Conservation (phyloP, 179 eudicot species). For the Camellia oleifera region DNA sequence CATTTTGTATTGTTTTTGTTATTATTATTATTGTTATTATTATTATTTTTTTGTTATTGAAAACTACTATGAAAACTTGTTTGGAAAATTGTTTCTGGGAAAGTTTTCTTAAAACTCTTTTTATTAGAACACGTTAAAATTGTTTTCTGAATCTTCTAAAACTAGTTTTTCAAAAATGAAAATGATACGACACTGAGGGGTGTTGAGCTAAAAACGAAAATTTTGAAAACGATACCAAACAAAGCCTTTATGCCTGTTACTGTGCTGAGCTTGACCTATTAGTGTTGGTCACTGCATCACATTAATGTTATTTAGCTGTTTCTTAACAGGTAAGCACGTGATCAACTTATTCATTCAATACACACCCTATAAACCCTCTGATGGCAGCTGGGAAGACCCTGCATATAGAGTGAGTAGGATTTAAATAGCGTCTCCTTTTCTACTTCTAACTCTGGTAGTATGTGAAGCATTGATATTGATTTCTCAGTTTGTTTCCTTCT, state of each 20-base stretch:
- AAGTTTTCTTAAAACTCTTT: no score
- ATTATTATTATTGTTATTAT: no score
- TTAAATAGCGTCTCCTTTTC: neutral
- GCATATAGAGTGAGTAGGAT: constrained; percentile 72
- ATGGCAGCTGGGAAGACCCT: constrained; percentile 93
- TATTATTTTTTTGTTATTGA: no score
- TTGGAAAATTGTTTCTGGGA: no score
- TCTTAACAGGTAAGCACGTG: constrained; percentile 74
- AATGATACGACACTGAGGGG: no score
- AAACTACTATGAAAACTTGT: no score
- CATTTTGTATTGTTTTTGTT: neutral
- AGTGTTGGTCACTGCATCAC: neutral
- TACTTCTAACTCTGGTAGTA: neutral
- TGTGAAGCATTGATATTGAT: constrained; percentile 11
- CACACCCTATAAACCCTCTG: constrained; percentile 88
- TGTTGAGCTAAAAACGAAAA: no score
- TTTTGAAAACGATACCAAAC: no score
- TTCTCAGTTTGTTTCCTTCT: constrained; percentile 1
- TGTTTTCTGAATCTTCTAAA: no score
- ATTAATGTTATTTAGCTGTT: neutral
- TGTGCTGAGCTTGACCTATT: neutral
- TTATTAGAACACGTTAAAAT: no score
- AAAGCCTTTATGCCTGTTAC: neutral
- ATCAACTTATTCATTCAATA: constrained; percentile 84
- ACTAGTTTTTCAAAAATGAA: no score